Base-by-base conservation (phyloP, 352 stramenopile species). In the Pythium inflatum region DNA sequence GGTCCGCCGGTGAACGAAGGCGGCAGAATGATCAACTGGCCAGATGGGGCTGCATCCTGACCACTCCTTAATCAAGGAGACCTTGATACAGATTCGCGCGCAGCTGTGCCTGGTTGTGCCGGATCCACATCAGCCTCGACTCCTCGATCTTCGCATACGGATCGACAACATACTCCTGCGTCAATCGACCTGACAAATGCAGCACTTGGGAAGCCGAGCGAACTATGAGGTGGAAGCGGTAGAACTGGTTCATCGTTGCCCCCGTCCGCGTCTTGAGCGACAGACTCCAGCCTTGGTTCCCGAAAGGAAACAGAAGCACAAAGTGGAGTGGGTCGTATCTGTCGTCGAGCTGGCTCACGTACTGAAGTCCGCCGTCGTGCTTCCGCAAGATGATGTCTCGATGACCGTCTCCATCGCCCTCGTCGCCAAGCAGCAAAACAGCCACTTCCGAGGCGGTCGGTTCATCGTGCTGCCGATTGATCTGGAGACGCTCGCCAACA, bases 161-260 rank as follows among this genome's bases (percentile, higher is more conserved):
- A 49, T 76, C 55, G 13, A 72, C 50, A 16, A 55, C 50, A 24
- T 68, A 73, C 56, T 72, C 63, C 41, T 76, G 70, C 2, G 49
- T 61, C 2, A 76, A 51, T 25, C 51, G 38, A 2, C 70, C 50
- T 22, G 43, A 53, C 8, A 66, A 40, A 43, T 71, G 62, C 22
- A 71, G 36, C 5, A 58, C 59, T 16, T 40, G 45, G 13, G 30
- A 22, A 2, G 20, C 24, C 14, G 49, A 27, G 14, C 46, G 30
- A 14, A 66, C 33, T 46, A 58, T 66, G 25, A 58, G 14, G 36
- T 66, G 59, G 28, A 48, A 66, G 45, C 59, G 43, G 48, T 66
- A 66, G 59, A 66, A 58, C 31, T 66, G 31, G 28, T 57, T 58
- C 45, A 66, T 58, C 5, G 59, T 66, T 9, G 50, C 59, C 6